phyloP scores from a whole-genome alignment of 352 stramenopile species.

The Globisporangium irregulare region DNA sequence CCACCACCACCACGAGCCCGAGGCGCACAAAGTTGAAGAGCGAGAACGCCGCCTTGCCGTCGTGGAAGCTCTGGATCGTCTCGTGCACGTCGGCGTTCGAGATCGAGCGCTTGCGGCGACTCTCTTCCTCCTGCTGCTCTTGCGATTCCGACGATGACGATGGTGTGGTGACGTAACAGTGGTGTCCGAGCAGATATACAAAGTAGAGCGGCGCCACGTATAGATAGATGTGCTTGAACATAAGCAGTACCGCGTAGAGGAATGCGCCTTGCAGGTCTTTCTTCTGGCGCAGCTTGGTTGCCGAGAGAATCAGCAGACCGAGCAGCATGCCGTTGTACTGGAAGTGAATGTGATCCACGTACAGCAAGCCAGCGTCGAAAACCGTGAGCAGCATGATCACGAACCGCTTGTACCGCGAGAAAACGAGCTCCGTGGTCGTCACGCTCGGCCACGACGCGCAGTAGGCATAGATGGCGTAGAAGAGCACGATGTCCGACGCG shows the following conservation, averaged over 20 bases:
- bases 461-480: slow-evolving; percentile 73
- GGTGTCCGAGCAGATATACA: slow-evolving; percentile 92
- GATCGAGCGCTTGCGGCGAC: slow-evolving; percentile 55
- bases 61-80: slow-evolving; percentile 60
- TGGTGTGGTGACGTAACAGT: slow-evolving; percentile 72
- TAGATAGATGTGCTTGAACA: slow-evolving; percentile 98
- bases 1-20: slow-evolving; percentile 73
- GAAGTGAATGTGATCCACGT: slow-evolving; percentile 99
- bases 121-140: slow-evolving; percentile 11
- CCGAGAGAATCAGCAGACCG: slow-evolving; percentile 91
- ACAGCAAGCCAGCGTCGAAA: slow-evolving; percentile 92
- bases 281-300: slow-evolving; percentile 76
- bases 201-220: slow-evolving; percentile 95
- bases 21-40: slow-evolving; percentile 79
- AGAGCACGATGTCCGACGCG: slow-evolving; percentile 87
- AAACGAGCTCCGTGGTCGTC: slow-evolving; percentile 63
- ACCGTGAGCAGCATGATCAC: slow-evolving; percentile 86
- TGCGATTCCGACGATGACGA: slow-evolving; percentile 14
- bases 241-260: slow-evolving; percentile 92
- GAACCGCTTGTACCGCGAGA: slow-evolving; percentile 54
- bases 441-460: slow-evolving; percentile 81
- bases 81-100: slow-evolving; percentile 67
- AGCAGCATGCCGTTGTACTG: slow-evolving; percentile 99
- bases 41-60: slow-evolving; percentile 56
- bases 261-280: slow-evolving; percentile 86